phyloP scores from a whole-genome alignment of 192 early-diverging fungal genomes.

The Phycomyces nitens region DNA sequence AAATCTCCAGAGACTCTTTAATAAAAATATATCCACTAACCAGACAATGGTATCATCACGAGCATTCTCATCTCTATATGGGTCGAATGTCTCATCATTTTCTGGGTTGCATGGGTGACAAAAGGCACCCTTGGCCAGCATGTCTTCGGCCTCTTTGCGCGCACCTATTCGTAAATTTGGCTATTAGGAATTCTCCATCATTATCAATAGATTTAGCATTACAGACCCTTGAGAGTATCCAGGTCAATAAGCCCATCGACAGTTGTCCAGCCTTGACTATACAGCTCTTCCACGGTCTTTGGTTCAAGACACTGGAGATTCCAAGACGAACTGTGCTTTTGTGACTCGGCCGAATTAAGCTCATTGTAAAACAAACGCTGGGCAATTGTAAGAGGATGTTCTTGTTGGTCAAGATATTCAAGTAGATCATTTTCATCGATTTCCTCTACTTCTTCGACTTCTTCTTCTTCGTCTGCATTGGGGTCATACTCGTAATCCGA shows the following conservation, averaged over 20 bases:
- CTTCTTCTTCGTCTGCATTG: constrained; percentile 40
- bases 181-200: not conserved
- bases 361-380: constrained; percentile 47
- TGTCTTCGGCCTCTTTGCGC: constrained; percentile 28
- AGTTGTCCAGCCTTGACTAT: constrained; percentile 37
- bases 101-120: constrained; percentile 31
- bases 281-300: constrained; percentile 38
- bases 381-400: constrained; percentile 36
- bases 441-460: constrained; percentile 43
- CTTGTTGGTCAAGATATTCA: constrained; percentile 37
- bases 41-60: constrained; percentile 50
- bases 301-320: constrained; percentile 34
- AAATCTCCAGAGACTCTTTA: not conserved
- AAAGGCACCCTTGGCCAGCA: constrained; percentile 39
- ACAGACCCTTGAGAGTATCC: constrained; percentile 30
- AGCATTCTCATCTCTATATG: constrained; percentile 45
- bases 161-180: constrained; percentile 6
- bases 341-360: constrained; percentile 26
- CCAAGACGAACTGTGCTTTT: constrained; percentile 1
- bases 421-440: constrained; percentile 51
- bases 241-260: constrained; percentile 38
- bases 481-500: constrained; percentile 52
- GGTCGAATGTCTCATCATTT: constrained; percentile 32
- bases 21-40: constrained; percentile 10
- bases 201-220: not conserved